These are phyloP conservation scores for Parmelia sp. DNA, from an alignment of 495 filamentous ascomycete species.

Conservation along the genomic window DNA sequence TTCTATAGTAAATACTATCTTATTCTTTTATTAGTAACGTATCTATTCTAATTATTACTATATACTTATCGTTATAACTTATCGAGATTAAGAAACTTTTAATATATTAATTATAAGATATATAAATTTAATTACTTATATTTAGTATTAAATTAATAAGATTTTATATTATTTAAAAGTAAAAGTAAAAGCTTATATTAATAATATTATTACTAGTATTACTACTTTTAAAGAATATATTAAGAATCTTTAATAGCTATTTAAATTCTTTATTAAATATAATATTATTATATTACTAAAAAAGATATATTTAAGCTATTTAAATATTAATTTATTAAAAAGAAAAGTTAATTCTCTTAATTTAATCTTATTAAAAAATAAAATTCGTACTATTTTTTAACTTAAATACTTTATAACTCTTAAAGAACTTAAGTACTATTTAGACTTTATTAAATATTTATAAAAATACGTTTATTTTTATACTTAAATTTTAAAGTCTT, in stretches of 20 bases:
- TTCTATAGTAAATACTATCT: not conserved
- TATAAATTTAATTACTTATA: slow-evolving; percentile 11
- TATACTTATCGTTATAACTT: slow-evolving; percentile 5
- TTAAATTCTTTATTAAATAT: slow-evolving; percentile 4
- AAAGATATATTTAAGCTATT: slow-evolving; percentile 5
- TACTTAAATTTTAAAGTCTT: not conserved
- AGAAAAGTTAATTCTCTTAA: slow-evolving; percentile 1
- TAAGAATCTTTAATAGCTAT: not conserved
- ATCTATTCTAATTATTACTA: slow-evolving; percentile 3
- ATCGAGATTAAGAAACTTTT: slow-evolving; percentile 2
- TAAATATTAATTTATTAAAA: not conserved
- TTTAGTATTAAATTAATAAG: slow-evolving; percentile 12
- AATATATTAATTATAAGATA: slow-evolving; percentile 9
- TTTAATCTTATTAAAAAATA: not conserved
- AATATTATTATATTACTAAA: slow-evolving; percentile 1
- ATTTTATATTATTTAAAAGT: not conserved
- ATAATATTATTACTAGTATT: slow-evolving; percentile 6
- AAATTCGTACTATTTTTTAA: not conserved
- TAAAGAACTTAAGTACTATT: not conserved
- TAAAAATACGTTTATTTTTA: not conserved
- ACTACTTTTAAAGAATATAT: not conserved
- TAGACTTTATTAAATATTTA: not conserved
- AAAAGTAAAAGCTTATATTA: slow-evolving; percentile 4
- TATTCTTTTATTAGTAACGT: slow-evolving; percentile 8
- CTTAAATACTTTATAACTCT: not conserved